Base-by-base conservation (phyloP, 2,329 filamentous ascomycete species). In the Calonectria pauciramosa region DNA sequence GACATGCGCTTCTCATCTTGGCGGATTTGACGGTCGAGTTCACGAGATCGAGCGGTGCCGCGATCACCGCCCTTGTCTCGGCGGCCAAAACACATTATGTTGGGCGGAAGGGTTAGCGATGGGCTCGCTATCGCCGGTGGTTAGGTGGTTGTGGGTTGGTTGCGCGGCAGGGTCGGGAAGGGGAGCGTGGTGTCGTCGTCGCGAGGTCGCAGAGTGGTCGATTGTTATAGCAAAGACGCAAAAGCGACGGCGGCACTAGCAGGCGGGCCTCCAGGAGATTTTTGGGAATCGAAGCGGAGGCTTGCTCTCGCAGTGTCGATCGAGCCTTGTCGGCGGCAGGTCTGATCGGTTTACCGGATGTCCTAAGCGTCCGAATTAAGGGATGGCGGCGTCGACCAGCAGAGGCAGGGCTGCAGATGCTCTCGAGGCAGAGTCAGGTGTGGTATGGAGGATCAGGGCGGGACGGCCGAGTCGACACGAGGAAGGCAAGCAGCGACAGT, bases 1-100 rank as follows among this genome's bases (percentile, higher is more conserved):
- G 94, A 88, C 89, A 97, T 90, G 79, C 90, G 91, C 90, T 97
- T 98, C 88, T 96, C 95, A 88, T 99, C 97, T 80, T 93, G 91
- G 76, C 95, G 94, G 81, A 99, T 91, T 81, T 92, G 88, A 86
- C 94, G 95, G 84, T 99, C 97, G 80, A 99, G 96, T 84, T 97
- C 95, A 84, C 91, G 88, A 75, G 91, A 93, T 81, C 91, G 91
- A 75, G 89, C 87, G 32, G 84, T 85, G 78, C 88, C 88, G 80
- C 88, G 87, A 74, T 87, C 86, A 63, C 56, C 56, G 75, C 85
- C 85, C 79, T 87, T 88, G 72, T 88, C 87, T 79, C 90, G 87
- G 77, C 87, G 85, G 75, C 92, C 91, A 84, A 94, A 94, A 84
- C 92, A 94, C 92, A 94, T 94, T 73, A 76, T 82, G 75, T 56